Base-by-base conservation (phyloP, 2,329 filamentous ascomycete species). In the Tolypocladium amazonense region DNA sequence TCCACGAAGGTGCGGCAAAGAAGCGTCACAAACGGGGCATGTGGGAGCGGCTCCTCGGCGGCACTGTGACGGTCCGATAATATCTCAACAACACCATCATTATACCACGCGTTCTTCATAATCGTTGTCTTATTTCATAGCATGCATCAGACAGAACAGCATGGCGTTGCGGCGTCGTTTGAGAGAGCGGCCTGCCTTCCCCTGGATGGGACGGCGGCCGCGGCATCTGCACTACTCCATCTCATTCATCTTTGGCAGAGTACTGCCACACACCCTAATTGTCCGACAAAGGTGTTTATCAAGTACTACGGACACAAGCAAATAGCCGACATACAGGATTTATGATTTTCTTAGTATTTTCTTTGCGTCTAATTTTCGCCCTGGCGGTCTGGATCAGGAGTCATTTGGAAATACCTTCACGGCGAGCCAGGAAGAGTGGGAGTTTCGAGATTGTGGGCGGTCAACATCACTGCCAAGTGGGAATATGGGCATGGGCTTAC, bases 21-120 rank as follows among this genome's bases (percentile, higher is more conserved):
- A 81, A 81, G 74, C 78, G 80, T 57, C 76, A 75, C 61, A 75
- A 77, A 57, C 76, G 79, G 45, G 79, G 81, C 63, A 76, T 84
- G 73, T 80, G 81, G 71, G 78, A 77, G 39, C 79, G 81, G 50
- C 75, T 84, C 61, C 80, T 84, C 61, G 78, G 79, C 54, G 75
- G 74, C 57, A 70, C 74, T 57, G 74, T 77, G 60, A 63, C 72
- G 35, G 72, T 74, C 61, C 74, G 76, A 69, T 77, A 38, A 59
- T n/a, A 35, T 20, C 50, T 23, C 30, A 53, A 23, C 50, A 9
- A 35, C 30, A 35, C 27, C 47, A 52, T 2, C 47, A 52, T 52
- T 30, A 35, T 35, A 23, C 50, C 50, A 7, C 56, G 56, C 56
- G 50, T 58, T 58, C 54, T 25, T 30, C 59, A 33, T 39, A 56